Evolutionary conservation across 345 rosid species (phyloP), one percentile per base, ranked within the genome.

Genomic region (Citrus reticulata): DNA sequence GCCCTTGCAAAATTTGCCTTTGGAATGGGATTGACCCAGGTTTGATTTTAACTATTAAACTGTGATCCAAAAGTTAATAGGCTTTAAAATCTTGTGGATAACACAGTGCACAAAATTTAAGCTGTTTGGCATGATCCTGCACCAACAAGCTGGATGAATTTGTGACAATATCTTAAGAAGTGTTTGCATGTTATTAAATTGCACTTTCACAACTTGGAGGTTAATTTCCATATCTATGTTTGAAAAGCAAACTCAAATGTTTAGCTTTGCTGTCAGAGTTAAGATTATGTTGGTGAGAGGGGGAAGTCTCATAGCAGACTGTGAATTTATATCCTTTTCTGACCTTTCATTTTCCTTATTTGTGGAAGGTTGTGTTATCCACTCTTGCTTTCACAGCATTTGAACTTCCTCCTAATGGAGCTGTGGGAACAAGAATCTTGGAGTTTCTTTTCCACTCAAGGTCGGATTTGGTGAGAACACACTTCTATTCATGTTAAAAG

Each of bases 11-110:
- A 91, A 85, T 95, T 84, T 82, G 97, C 98, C 79, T 95, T 95
- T 82, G 99, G 99, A 85, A 87, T 95, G 96, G 99, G 99, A 77
- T 80, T 95, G 80, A 83, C 98, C 85, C 99, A 95, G 99, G 99
- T 95, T 81, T 80, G 83, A 71, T 75, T 34, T 70, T 77, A 6
- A 55, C 2, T 65, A 54, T 17, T 16, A 82, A 32, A 40, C 58
- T 73, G 13, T 62, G 24, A 73, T 74, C 25, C 40, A 40, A 32
- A 17, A 40, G 24, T 46, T 14, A 39, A 20, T 35, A 34, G 14
- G 35, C 76, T 73, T 49, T 58, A 67, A 65, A 32, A n/a, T 55
- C 27, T 77, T 64, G 73, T 34, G 54, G 25, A 35, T 42, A 62
- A 37, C 76, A 75, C 25, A 22, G 54, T 59, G 32, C 61, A 72